Conservation (phyloP, 495 filamentous ascomycete genomes). For the Pyrenopolyporus hunteri region DNA sequence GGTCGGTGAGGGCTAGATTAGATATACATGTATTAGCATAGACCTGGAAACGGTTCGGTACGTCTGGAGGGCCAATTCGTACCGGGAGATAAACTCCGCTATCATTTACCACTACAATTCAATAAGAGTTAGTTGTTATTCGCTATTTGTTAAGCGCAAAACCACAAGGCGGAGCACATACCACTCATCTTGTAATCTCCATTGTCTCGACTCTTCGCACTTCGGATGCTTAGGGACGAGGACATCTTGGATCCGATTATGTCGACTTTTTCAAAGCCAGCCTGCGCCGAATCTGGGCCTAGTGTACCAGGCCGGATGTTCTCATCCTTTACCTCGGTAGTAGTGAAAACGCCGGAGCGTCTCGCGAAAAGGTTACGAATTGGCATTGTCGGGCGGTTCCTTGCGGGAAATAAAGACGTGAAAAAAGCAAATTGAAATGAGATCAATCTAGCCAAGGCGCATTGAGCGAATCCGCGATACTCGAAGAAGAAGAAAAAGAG, state of each 20-base stretch:
- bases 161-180: conserved; percentile 48
- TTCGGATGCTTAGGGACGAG: conserved; percentile 67
- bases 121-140: conserved; percentile 35
- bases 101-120: conserved; percentile 83
- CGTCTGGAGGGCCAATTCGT: conserved; percentile 38
- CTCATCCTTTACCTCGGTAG: conserved; percentile 57
- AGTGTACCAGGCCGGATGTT: conserved; percentile 56
- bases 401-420: conserved; percentile 22
- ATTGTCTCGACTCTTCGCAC: conserved; percentile 60
- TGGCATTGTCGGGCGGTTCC: conserved; percentile 59
- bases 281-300: conserved; percentile 38
- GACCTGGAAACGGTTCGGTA: neutral
- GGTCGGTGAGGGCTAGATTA: conserved; percentile 78
- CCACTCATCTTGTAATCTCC: conserved; percentile 85
- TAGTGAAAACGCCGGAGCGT: conserved; percentile 52
- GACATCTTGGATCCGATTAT: conserved; percentile 62
- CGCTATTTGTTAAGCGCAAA: conserved; percentile 6
- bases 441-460: neutral
- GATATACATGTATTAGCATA: conserved; percentile 23
- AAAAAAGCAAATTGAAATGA: conserved; percentile 25
- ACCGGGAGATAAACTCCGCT: conserved; percentile 96
- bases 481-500: conserved; percentile 1
- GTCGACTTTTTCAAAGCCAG: conserved; percentile 61
- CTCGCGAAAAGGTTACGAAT: conserved; percentile 77
- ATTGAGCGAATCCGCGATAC: conserved; percentile 4